phyloP scores from a whole-genome alignment of 2,329 filamentous ascomycete species.

The Fusarium tanahbumbuense region DNA sequence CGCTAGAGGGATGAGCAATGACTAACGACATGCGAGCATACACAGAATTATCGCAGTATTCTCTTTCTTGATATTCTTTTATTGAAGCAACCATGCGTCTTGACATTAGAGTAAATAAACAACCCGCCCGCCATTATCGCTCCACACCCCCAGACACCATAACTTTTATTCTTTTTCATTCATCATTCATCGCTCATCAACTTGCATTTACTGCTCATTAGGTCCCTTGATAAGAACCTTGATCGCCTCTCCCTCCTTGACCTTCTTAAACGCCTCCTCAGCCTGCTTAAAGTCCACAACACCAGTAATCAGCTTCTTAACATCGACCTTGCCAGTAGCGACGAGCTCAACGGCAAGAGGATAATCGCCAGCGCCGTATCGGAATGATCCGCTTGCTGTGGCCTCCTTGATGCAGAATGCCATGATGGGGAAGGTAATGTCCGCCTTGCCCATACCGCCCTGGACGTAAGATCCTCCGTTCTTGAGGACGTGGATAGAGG shows the following conservation, averaged over 20 bases:
- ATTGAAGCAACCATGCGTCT: not conserved
- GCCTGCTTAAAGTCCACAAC: constrained; percentile 84
- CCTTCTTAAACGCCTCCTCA: constrained; percentile 86
- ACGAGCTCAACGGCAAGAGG: constrained; percentile 84
- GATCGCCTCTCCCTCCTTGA: constrained; percentile 83
- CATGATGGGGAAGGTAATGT: constrained; percentile 93
- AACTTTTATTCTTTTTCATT: constrained; percentile 19
- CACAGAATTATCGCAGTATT: not conserved
- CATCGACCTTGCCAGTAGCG: constrained; percentile 76
- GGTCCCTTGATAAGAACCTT: constrained; percentile 76
- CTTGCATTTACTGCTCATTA: constrained; percentile 62
- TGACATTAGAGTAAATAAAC: not conserved
- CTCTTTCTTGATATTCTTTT: not conserved
- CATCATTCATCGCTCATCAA: constrained; percentile 15
- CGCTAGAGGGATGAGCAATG: constrained; percentile 9
- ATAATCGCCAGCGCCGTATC: constrained; percentile 91
- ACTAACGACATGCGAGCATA: constrained; percentile 5
- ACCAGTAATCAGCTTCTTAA: constrained; percentile 83
- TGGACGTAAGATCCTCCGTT: constrained; percentile 83
- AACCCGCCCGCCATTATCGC: not conserved
- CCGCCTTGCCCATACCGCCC: constrained; percentile 88
- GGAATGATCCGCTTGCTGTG: constrained; percentile 86
- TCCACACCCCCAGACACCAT: constrained; percentile 7
- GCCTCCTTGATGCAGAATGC: constrained; percentile 90
- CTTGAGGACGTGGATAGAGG: constrained; percentile 76